phyloP scores from a whole-genome alignment of 306 rosid genomes.

The Glycyrrhiza uralensis region DNA sequence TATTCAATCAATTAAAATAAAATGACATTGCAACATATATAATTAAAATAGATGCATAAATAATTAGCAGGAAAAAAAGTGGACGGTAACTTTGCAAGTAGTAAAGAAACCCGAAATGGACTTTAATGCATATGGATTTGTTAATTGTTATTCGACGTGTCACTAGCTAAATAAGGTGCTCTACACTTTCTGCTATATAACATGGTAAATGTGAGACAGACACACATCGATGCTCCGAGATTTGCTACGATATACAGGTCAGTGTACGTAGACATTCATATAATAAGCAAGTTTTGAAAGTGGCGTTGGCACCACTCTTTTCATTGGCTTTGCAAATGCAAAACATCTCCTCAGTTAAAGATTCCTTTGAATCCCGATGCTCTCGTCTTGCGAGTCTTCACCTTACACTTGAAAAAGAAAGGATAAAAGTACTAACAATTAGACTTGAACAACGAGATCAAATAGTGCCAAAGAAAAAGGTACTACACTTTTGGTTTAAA shows the following conservation, averaged over 20 bases:
- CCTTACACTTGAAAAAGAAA: not conserved
- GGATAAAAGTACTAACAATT: not conserved
- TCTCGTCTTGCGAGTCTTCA: not conserved
- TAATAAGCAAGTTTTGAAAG: constrained; percentile 34
- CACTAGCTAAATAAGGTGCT: constrained; percentile 38
- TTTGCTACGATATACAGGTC: constrained; percentile 24
- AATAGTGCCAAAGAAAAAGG: not conserved
- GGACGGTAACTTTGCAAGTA: too few relatives aligned
- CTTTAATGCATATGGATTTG: too few relatives aligned
- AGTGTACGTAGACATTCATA: constrained; percentile 8
- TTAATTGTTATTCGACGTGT: constrained; percentile 23
- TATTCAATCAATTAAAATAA: too few relatives aligned
- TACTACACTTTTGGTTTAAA: too few relatives aligned
- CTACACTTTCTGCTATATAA: constrained; percentile 3
- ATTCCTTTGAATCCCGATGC: constrained; percentile 46
- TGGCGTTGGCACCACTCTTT: constrained; percentile 40
- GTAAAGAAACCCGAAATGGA: too few relatives aligned
- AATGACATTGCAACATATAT: too few relatives aligned
- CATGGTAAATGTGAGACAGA: constrained; percentile 22
- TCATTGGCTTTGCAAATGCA: constrained; percentile 30
- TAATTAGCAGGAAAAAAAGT: too few relatives aligned
- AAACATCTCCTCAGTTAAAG: constrained; percentile 19
- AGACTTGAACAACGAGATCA: not conserved
- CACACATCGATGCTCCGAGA: not conserved
- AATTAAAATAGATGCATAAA: too few relatives aligned